Evolutionary conservation across 257 asterid species (phyloP), one percentile per base, ranked within the genome.

Genomic region (Nicotiana tomentosiformis): DNA sequence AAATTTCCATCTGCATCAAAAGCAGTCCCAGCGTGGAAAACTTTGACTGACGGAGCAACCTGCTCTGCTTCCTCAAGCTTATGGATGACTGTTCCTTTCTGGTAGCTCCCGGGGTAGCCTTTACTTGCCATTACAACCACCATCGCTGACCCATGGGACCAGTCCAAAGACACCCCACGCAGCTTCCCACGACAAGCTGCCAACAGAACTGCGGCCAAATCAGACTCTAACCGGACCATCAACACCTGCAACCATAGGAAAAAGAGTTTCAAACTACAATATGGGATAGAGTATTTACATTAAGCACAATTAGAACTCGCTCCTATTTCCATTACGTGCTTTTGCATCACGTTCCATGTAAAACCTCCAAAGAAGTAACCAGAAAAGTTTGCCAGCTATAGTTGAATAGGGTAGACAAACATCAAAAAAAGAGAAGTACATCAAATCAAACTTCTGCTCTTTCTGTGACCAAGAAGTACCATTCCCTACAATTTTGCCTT

Each of bases 51-150:
- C 15, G 95, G 89, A 11, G 92, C 94, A 84, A 88, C 91, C 74
- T 85, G 86, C 82, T 94, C 97, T 2, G 97, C 99, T 88, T 93
- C 98, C 61, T 93, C 95, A 1, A 95, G 88, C 80, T 94, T 90
- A 80, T 79, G 84, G 56, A 95, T 92, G 23, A 91, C 70, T 1
- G 98, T 88, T 26, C 99, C 97, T 85, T 91, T 95, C 46, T 88
- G 77, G 74, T 93, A 95, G 86, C 80, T 88, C 79, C 97, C 98
- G 0, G 99, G 99, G 88, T 95, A 95, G n/a, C 99, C 99, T 10
- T 93, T 89, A 62, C 97, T 94, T 70, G 99, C 99, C 98, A 95
- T 94, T 39, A 95, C 99, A 62, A 95, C 98, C 32, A 94, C 97
- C 98, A 95, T 93, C 82, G 98, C 97, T 7, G 98, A 92, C 46